Percentiles rank a stretch among this genome's conserved stretches.
These are phyloP conservation scores for Metschnikowia hibisci DNA, from an alignment of 805 yeast genomes.

Conservation along the genomic window DNA sequence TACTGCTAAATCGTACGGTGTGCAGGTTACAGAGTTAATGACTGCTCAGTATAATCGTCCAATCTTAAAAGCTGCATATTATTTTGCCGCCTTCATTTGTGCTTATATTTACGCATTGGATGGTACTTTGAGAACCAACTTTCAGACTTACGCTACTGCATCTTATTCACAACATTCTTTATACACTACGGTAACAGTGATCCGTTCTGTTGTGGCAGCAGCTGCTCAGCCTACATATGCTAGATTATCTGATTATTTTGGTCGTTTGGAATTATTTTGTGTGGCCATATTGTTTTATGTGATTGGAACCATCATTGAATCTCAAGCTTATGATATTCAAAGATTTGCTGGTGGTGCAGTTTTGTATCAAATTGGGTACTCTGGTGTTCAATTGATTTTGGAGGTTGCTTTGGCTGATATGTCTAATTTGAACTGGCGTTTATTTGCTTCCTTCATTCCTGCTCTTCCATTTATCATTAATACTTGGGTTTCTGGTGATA, in stretches of 20 bases:
- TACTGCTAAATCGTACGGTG: slow-evolving; percentile 43
- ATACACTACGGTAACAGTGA: slow-evolving; percentile 55
- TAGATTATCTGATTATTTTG: slow-evolving; percentile 62
- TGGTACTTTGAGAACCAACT: slow-evolving; percentile 44
- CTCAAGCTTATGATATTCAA: slow-evolving; percentile 54
- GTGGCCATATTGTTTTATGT: slow-evolving; percentile 52
- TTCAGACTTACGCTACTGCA: slow-evolving; percentile 53
- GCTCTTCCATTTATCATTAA: slow-evolving; percentile 71
- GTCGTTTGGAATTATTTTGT: slow-evolving; percentile 52
- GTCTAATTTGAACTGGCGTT: slow-evolving; percentile 68
- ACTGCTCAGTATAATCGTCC: slow-evolving; percentile 35
- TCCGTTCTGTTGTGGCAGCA: slow-evolving; percentile 58
- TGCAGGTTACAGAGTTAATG: slow-evolving; percentile 52
- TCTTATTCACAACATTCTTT: slow-evolving; percentile 53
- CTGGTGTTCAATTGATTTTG: slow-evolving; percentile 56
- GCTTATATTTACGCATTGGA: slow-evolving; percentile 62
- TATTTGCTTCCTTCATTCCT: slow-evolving; percentile 60
- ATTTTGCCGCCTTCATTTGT: slow-evolving; percentile 48
- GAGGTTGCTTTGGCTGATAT: slow-evolving; percentile 62
- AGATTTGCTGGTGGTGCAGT: slow-evolving; percentile 65
- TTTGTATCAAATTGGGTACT: slow-evolving; percentile 45
- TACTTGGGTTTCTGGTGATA: slow-evolving; percentile 72
- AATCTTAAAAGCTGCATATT: slow-evolving; percentile 38
- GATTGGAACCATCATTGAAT: slow-evolving; percentile 61
- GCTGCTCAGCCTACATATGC: slow-evolving; percentile 66